These are phyloP conservation scores for Coniella vitis DNA, from an alignment of 2,329 filamentous ascomycete species.

Conservation along the genomic window DNA sequence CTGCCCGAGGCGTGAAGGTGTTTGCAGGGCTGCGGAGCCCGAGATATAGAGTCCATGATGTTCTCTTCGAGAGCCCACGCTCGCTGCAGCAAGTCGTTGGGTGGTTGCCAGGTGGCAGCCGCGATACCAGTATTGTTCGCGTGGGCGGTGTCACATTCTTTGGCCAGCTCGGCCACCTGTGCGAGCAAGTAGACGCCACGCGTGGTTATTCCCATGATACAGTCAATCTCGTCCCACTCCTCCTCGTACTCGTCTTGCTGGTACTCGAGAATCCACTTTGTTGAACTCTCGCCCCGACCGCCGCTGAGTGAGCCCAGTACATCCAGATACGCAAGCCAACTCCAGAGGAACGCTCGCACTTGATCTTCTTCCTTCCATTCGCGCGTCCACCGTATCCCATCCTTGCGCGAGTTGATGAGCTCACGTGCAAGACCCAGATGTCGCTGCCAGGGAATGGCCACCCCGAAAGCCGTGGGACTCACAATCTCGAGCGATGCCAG, in stretches of 20 bases:
- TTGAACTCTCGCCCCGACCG: constrained; percentile 41
- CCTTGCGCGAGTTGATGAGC: constrained; percentile 59
- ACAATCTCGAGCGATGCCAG: constrained; percentile 78
- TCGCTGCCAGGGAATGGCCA: constrained; percentile 73
- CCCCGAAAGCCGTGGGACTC: constrained; percentile 72
- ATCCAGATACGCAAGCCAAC: constrained; percentile 81
- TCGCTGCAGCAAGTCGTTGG: constrained; percentile 42
- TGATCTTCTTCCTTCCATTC: constrained; percentile 41
- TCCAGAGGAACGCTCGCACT: constrained; percentile 66
- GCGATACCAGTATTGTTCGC: constrained; percentile 29
- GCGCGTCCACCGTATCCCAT: constrained; percentile 42
- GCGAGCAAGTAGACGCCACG: constrained; percentile 65
- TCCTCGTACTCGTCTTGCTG: constrained; percentile 45
- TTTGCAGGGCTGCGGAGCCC: constrained; percentile 34
- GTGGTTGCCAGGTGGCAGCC: constrained; percentile 50
- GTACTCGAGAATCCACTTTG: constrained; percentile 43
- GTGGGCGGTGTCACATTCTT: constrained; percentile 59
- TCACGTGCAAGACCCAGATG: constrained; percentile 71
- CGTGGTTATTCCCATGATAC: constrained; percentile 72
- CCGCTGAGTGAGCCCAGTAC: constrained; percentile 68
- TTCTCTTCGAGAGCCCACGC: constrained; percentile 56
- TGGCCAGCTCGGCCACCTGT: constrained; percentile 64
- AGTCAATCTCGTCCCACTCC: constrained; percentile 63
- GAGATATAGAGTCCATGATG: constrained; percentile 49
- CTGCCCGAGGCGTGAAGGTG: constrained; percentile 43